These are phyloP conservation scores for Lonicera japonica DNA, from an alignment of 129 eudicot species.

Conservation along the genomic window DNA sequence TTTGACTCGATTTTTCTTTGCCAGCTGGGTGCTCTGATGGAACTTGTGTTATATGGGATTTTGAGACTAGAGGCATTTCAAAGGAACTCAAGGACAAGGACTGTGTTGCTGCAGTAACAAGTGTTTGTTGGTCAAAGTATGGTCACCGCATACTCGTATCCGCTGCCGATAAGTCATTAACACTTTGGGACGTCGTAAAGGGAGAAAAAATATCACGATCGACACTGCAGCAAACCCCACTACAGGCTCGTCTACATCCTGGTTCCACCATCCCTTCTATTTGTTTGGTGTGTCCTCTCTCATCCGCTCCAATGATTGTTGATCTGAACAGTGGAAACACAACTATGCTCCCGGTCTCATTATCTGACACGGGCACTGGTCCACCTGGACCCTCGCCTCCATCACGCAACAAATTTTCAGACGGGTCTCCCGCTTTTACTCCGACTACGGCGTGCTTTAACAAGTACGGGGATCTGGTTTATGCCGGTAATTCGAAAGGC, in stretches of 20 bases:
- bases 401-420: slow-evolving; percentile 49
- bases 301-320: slow-evolving; percentile 92
- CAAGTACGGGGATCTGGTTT: slow-evolving; percentile 79
- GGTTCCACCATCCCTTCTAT: slow-evolving; percentile 55
- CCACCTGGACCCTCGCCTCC: slow-evolving; percentile 26
- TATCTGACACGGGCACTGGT: slow-evolving; percentile 34
- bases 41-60: slow-evolving; percentile 90
- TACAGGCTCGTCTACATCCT: slow-evolving; percentile 87
- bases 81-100: slow-evolving; percentile 73
- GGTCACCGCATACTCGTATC: slow-evolving; percentile 79
- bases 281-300: slow-evolving; percentile 81
- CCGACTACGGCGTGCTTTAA: slow-evolving; percentile 85
- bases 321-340: slow-evolving; percentile 45
- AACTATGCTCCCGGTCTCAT: slow-evolving; percentile 58
- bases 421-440: slow-evolving; percentile 64
- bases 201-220: slow-evolving; percentile 61
- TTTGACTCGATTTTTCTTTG: background rate
- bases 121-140: slow-evolving; percentile 85
- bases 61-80: slow-evolving; percentile 81
- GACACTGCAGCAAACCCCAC: slow-evolving; percentile 64
- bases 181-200: slow-evolving; percentile 79
- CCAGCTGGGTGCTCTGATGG: slow-evolving; percentile 96
- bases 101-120: slow-evolving; percentile 70
- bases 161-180: slow-evolving; percentile 80
- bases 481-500: slow-evolving; percentile 79